Evolutionary conservation across 1,284 basidiomycete genomes (phyloP).

Genomic region (Cutaneotrichosporon sp.): DNA sequence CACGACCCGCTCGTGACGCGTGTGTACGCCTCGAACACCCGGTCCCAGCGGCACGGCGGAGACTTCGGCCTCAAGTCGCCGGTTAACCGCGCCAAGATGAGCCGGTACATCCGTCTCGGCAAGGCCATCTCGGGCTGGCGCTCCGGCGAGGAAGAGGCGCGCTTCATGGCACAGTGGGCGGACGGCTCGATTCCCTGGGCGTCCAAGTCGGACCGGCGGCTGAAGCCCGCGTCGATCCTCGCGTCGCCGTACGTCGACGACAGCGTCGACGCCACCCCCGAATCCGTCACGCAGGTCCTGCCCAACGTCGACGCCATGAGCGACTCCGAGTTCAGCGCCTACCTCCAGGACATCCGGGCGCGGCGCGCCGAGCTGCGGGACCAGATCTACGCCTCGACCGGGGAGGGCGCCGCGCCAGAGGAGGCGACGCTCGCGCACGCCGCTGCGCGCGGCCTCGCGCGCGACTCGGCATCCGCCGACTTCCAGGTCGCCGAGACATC

Average conservation of each 20-base stretch:
- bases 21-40: slow-evolving; percentile 42
- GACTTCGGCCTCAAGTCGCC: slow-evolving; percentile 47
- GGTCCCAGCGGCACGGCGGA: slow-evolving; percentile 19
- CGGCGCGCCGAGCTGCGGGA: slow-evolving; percentile 22
- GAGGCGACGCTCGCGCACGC: slow-evolving; percentile 16
- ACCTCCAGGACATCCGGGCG: slow-evolving; percentile 31
- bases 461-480: slow-evolving; percentile 14
- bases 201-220: slow-evolving; percentile 1
- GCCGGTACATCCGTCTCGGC: slow-evolving; percentile 38
- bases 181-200: slow-evolving; percentile 35
- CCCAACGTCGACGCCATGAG: slow-evolving; percentile 45
- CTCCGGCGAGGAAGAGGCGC: slow-evolving; percentile 43
- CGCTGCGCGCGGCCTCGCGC: not conserved
- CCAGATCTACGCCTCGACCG: not conserved
- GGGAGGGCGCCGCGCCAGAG: not conserved
- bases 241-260: slow-evolving; percentile 5
- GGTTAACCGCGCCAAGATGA: slow-evolving; percentile 29
- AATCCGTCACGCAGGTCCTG: slow-evolving; percentile 15
- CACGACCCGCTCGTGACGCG: slow-evolving; percentile 47
- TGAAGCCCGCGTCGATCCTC: not conserved
- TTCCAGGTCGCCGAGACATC: slow-evolving; percentile 27
- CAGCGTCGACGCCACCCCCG: not conserved
- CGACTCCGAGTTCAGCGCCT: slow-evolving; percentile 35
- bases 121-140: slow-evolving; percentile 41
- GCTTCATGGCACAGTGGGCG: slow-evolving; percentile 45